Evolutionary conservation across 441 rosid genomes (phyloP), one percentile per base, ranked within the genome.

Genomic region (Theobroma grandiflorum): DNA sequence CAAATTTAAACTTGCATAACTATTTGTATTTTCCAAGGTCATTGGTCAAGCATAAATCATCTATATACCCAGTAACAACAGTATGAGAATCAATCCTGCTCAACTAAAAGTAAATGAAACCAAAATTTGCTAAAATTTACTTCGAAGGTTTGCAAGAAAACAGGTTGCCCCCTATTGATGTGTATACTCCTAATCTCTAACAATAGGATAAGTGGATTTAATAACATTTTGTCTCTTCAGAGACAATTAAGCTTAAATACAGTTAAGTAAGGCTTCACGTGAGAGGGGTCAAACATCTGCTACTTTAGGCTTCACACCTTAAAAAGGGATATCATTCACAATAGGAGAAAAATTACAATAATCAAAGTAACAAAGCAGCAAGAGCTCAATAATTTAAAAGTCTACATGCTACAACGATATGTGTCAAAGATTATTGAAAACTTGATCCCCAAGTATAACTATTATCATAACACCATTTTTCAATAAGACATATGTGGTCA

Each of bases 351-450:
- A 72, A 4, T 16, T 18, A 72, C 22, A 72, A 38, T 38, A 37
- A 73, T 38, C 4, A 55, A 38, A 37, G 76, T 33, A 49, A 10
- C 50, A 55, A 55, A 55, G 65, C 64, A 57, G 50, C 18, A 38
- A 14, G 11, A 57, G 50, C 20, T 73, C 52, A 18, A 72, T 18
- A 53, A 20, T 73, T 20, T n/a, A 73, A 37, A 38, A 11, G 37
- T 35, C 35, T 20, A 55, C 35, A 55, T 37, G 50, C 76, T 73
- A 38, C 11, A 31, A 55, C 12, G 3, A 53, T 37, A 55, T 11
- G 37, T 38, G 64, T 37, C 76, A 10, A 73, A 35, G 18, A 37
- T 73, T 73, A 37, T 26, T 38, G n/a, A 55, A 55, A 55, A 73
- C n/a, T 72, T 59, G 9, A 72, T 37, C 76, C 20, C 2, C 50